Percentiles rank a stretch among this genome's conserved stretches.
Evolutionary conservation across 108 stramenopile species (phyloP).

Genomic region (Cylindrotheca closterium): DNA sequence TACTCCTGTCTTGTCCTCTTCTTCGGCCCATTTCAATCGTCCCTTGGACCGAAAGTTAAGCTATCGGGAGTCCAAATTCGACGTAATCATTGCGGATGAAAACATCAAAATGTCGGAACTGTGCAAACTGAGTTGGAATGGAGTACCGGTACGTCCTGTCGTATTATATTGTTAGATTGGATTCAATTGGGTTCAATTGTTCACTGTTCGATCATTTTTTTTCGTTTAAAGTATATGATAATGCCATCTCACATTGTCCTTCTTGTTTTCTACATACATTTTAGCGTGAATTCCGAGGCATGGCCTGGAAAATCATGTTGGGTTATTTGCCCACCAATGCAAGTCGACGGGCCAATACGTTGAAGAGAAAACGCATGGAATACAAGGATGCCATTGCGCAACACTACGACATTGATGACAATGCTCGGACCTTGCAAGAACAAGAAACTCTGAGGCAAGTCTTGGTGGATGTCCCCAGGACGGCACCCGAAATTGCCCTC

Average conservation of each 20-base stretch:
- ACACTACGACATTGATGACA: slow-evolving; percentile 86
- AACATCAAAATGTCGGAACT: slow-evolving; percentile 68
- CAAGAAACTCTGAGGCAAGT: slow-evolving; percentile 96
- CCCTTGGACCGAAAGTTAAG: slow-evolving; percentile 5
- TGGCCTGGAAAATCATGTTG: slow-evolving; percentile 76
- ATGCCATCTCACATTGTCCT: background rate
- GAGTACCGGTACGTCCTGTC: slow-evolving; percentile 56
- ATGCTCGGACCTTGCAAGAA: slow-evolving; percentile 82
- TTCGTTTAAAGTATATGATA: background rate
- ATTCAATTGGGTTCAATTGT: too few relatives aligned
- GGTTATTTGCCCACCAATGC: slow-evolving; percentile 81
- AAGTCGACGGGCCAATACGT: slow-evolving; percentile 50
- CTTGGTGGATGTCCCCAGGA: slow-evolving; percentile 96
- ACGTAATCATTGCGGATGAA: slow-evolving; percentile 23
- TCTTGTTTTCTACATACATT: background rate
- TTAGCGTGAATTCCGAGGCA: slow-evolving; percentile 52
- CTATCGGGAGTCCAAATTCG: slow-evolving; percentile 16
- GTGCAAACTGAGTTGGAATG: slow-evolving; percentile 77
- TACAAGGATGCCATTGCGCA: slow-evolving; percentile 80
- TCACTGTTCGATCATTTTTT: background rate
- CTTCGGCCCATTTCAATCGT: background rate
- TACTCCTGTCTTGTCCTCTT: slow-evolving; percentile 2
- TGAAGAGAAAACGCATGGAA: slow-evolving; percentile 74
- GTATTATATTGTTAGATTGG: too few relatives aligned
- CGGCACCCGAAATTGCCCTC: slow-evolving; percentile 88